These are phyloP conservation scores for Podospora pseudopauciseta DNA, from an alignment of 495 filamentous ascomycete species.

Conservation along the genomic window DNA sequence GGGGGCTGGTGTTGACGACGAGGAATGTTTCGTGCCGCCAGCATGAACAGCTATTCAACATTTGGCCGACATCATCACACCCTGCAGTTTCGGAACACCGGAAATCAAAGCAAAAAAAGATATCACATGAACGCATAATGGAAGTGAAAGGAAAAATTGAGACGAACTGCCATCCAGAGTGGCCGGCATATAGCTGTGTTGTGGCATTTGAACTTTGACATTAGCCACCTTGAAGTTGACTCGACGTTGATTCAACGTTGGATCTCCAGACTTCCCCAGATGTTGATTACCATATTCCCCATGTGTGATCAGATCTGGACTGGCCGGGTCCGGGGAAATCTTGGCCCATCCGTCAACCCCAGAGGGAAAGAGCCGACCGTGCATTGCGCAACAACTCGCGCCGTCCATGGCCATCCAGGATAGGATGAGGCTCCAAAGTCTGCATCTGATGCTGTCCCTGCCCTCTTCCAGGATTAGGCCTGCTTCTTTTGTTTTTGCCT, in stretches of 20 bases:
- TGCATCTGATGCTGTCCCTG: background rate
- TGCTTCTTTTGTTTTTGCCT: background rate
- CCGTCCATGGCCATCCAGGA: background rate
- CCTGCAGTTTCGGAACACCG: background rate
- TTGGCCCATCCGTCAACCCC: background rate
- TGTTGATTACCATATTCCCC: background rate
- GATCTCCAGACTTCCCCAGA: background rate
- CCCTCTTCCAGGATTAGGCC: background rate
- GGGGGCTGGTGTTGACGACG: background rate
- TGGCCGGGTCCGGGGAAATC: background rate
- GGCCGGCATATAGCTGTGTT: background rate
- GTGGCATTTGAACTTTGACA: background rate
- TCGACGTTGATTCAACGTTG: background rate
- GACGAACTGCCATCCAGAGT: background rate
- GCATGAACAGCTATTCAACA: background rate
- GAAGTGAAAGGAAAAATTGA: background rate
- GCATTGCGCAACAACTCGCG: background rate
- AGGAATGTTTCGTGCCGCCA: background rate
- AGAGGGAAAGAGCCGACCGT: background rate
- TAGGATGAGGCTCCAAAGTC: background rate
- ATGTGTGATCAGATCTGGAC: background rate
- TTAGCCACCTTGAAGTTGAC: background rate
- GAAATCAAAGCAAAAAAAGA: background rate
- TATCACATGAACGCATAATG: background rate
- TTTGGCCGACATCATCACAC: conserved; percentile 1